Conservation (phyloP, 2,329 filamentous ascomycete genomes). For the Sarocladium kiliense region DNA sequence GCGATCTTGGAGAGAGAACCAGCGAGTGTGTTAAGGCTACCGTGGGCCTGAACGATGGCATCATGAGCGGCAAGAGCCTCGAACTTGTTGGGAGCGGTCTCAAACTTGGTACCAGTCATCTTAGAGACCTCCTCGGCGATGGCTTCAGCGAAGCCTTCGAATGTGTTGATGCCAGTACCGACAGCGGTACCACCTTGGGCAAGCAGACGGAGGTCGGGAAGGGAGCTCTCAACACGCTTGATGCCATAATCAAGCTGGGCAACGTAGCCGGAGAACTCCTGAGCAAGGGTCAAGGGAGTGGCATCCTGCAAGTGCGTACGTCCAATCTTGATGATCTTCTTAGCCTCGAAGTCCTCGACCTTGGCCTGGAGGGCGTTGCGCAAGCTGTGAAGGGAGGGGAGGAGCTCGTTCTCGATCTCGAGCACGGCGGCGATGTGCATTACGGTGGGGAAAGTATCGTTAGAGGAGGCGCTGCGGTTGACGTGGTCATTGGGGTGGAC, state of each 20-base stretch:
- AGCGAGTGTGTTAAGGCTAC: constrained; percentile 88
- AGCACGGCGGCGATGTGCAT: constrained; percentile 99
- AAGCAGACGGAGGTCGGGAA: constrained; percentile 80
- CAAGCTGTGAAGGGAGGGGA: constrained; percentile 78
- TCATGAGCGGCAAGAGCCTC: constrained; percentile 95
- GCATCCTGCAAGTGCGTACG: constrained; percentile 97
- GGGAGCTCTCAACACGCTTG: constrained; percentile 73
- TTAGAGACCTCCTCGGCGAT: constrained; percentile 87
- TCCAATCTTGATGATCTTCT: constrained; percentile 97
- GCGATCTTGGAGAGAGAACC: constrained; percentile 94
- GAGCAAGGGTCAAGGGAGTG: constrained; percentile 88
- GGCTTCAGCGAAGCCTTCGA: constrained; percentile 88
- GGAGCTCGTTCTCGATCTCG: constrained; percentile 79
- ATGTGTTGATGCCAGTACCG: constrained; percentile 96
- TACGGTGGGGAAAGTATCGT: constrained; percentile 98
- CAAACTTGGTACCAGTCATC: constrained; percentile 89
- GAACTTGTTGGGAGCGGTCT: constrained; percentile 98
- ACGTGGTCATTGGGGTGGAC: constrained; percentile 99
- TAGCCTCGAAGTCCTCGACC: constrained; percentile 76
- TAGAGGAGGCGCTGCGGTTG: constrained; percentile 98
- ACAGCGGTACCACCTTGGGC: constrained; percentile 97
- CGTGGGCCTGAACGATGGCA: constrained; percentile 89
- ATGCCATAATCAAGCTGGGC: constrained; percentile 90
- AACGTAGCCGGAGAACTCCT: constrained; percentile 97
- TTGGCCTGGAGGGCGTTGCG: constrained; percentile 82